A percentile compares a stretch with the other conserved stretches of the same genome.
phyloP scores from a whole-genome alignment of 164 flowering plant genomes.

The Cinnamomum chago region DNA sequence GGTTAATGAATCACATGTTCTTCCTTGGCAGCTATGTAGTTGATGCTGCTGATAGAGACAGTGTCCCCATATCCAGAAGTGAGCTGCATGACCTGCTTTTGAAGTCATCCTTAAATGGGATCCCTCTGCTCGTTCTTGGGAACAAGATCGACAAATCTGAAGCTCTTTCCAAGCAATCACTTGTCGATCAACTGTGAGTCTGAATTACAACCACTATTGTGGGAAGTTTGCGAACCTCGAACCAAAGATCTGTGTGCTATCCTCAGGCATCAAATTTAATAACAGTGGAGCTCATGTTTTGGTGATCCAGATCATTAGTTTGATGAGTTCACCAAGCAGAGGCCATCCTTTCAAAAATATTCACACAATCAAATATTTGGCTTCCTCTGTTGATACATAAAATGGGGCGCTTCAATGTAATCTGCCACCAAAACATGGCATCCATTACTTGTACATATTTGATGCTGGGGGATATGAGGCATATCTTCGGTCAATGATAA shows the following conservation, averaged over 20 bases:
- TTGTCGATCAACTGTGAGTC: constrained; percentile 92
- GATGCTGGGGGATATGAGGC: neutral
- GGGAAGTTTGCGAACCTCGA: neutral
- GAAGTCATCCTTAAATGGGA: constrained; percentile 68
- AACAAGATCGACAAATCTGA: constrained; percentile 91
- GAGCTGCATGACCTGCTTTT: constrained; percentile 76
- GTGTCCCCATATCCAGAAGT: constrained; percentile 69
- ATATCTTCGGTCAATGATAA: neutral
- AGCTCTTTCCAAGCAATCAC: constrained; percentile 80
- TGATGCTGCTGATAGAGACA: constrained; percentile 92
- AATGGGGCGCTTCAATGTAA: neutral
- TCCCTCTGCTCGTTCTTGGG: constrained; percentile 80
- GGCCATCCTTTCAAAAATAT: neutral
- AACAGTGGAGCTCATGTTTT: neutral
- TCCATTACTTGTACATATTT: neutral
- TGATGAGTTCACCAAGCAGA: neutral
- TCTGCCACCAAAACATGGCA: neutral
- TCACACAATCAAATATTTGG: neutral
- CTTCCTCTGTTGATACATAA: neutral
- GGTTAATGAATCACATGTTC: neutral
- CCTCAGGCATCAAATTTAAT: neutral
- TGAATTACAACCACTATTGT: neutral
- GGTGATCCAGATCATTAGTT: neutral
- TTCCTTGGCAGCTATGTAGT: constrained; percentile 65
- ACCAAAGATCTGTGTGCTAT: too few species aligned